Conservation (phyloP, 805 yeast species). For the Candida suzukii region DNA sequence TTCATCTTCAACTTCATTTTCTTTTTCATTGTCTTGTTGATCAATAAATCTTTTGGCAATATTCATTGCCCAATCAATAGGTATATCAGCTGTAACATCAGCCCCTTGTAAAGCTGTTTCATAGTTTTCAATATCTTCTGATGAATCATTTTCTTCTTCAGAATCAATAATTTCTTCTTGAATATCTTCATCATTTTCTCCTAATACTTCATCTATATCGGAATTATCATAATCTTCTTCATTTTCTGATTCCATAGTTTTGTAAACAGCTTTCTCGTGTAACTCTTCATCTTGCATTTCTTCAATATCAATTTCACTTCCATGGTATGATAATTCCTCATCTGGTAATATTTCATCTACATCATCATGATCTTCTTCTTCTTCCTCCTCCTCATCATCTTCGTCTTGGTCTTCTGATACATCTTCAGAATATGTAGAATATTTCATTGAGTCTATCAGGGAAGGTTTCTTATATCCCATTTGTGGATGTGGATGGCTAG, state of each 20-base stretch:
- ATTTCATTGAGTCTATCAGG: background rate
- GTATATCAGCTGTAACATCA: background rate
- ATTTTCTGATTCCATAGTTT: too few species aligned
- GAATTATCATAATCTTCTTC: constrained; percentile 1
- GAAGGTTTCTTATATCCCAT: background rate
- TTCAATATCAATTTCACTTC: too few species aligned
- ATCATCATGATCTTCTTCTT: background rate
- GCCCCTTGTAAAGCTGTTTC: background rate
- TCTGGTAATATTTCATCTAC: too few species aligned
- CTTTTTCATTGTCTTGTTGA: constrained; percentile 1
- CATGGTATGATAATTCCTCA: too few species aligned
- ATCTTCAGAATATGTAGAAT: background rate
- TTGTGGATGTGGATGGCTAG: background rate
- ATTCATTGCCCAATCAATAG: background rate
- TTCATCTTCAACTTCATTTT: background rate
- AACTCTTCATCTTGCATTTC: too few species aligned
- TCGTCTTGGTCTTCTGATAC: background rate
- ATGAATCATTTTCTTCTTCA: background rate
- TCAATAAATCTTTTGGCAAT: background rate
- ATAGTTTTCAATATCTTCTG: background rate
- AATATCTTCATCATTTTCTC: background rate
- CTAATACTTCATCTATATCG: background rate
- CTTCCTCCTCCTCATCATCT: constrained; percentile 1
- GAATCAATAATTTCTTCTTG: background rate
- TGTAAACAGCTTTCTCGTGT: too few species aligned